Conservation (phyloP, 2,329 filamentous ascomycete species). For the Fonsecaea multimorphosa region DNA sequence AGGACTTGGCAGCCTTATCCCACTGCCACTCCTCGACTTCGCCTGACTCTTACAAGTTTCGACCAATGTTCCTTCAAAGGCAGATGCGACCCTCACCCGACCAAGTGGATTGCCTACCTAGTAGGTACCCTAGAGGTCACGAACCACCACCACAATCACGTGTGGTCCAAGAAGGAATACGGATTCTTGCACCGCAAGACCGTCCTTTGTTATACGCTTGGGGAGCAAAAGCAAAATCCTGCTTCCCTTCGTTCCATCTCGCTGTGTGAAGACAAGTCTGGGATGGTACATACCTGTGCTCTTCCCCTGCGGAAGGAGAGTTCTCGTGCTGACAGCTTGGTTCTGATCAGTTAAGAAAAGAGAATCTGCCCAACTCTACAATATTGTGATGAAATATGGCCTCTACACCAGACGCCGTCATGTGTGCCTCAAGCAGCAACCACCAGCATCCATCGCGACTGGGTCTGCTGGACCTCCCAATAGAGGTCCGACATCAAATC, state of each 20-base stretch:
- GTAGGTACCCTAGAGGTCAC: too few relatives aligned
- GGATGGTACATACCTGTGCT: not conserved
- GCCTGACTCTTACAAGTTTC: not conserved
- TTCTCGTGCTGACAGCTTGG: not conserved
- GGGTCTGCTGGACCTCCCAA: constrained; percentile 27
- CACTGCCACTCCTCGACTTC: too few relatives aligned
- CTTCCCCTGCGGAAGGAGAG: not conserved
- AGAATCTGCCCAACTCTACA: not conserved
- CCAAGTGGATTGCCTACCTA: not conserved
- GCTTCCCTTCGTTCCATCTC: not conserved
- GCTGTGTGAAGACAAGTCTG: not conserved
- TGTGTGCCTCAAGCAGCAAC: not conserved
- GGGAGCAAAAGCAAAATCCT: not conserved
- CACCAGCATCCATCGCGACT: not conserved
- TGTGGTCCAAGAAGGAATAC: not conserved
- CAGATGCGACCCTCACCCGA: not conserved
- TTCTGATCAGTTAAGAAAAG: not conserved
- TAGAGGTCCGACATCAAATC: constrained; percentile 31
- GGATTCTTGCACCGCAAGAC: not conserved
- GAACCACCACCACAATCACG: not conserved
- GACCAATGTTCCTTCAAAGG: not conserved
- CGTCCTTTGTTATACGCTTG: not conserved
- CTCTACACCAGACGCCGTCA: not conserved
- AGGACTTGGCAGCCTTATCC: too few relatives aligned
- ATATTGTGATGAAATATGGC: not conserved